Percentiles rank a stretch among this genome's conserved stretches.
phyloP scores from a whole-genome alignment of 140 eudicot species.

The Anethum foeniculum region DNA sequence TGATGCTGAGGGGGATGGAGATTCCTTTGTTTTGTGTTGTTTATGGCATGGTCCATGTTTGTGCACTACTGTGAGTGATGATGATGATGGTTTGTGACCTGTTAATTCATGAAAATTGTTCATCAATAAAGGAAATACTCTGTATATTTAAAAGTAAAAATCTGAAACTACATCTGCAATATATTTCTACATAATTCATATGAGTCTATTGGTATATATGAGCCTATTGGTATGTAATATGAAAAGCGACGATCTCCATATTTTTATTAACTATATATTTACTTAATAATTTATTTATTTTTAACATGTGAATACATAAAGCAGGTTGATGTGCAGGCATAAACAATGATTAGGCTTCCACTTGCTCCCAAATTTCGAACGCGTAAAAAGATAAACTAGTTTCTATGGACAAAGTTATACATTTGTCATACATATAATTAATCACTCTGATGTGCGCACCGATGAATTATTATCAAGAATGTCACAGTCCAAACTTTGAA shows the following conservation, averaged over 20 bases:
- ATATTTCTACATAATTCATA: no score
- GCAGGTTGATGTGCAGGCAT: neutral
- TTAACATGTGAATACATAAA: no score
- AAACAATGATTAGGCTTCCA: neutral
- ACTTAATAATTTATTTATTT: no score
- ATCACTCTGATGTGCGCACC: neutral
- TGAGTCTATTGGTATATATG: no score
- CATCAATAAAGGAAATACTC: neutral
- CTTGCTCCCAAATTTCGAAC: neutral
- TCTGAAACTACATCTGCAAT: no score
- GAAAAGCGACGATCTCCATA: no score
- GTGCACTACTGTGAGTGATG: constrained; percentile 42
- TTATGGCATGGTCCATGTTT: constrained; percentile 66
- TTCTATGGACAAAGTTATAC: no score
- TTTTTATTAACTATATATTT: no score
- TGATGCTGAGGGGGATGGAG: constrained; percentile 28
- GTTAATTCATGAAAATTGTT: neutral
- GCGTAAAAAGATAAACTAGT: no score
- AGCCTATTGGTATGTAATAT: no score
- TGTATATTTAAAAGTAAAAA: no score
- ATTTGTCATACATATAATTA: no score
- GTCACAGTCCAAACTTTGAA: neutral
- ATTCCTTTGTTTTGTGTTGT: constrained; percentile 21
- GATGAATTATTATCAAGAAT: neutral
- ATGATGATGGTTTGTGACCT: constrained; percentile 25